These are phyloP conservation scores for Termitomyces heimii DNA, from an alignment of 768 basidiomycete genomes.

Conservation along the genomic window DNA sequence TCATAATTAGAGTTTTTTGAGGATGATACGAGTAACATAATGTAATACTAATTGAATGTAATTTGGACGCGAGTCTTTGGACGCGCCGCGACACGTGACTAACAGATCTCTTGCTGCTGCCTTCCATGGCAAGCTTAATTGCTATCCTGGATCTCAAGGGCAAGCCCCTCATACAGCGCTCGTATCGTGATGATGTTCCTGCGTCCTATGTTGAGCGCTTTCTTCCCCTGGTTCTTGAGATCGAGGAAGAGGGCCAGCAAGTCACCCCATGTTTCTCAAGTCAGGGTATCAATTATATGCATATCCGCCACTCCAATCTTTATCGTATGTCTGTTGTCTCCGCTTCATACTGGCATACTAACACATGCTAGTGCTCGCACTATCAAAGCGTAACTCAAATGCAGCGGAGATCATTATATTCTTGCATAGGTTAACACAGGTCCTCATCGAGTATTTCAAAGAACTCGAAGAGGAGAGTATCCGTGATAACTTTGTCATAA, in stretches of 20 bases:
- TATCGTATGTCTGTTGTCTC: slow-evolving; percentile 57
- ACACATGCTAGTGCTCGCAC: slow-evolving; percentile 67
- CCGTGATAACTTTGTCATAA: slow-evolving; percentile 98
- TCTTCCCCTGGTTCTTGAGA: slow-evolving; percentile 86
- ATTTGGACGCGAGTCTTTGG: background rate
- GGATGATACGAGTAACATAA: background rate
- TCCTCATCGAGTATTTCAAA: slow-evolving; percentile 98
- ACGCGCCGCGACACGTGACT: background rate
- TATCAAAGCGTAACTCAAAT: slow-evolving; percentile 94
- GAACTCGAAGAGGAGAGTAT: slow-evolving; percentile 99
- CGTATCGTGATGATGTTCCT: slow-evolving; percentile 94
- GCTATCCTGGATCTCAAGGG: slow-evolving; percentile 98
- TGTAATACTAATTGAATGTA: background rate
- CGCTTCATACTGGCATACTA: background rate
- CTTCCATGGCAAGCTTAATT: slow-evolving; percentile 54
- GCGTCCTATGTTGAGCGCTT: slow-evolving; percentile 89
- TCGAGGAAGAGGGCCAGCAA: slow-evolving; percentile 96
- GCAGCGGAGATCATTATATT: slow-evolving; percentile 96
- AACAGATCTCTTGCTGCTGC: background rate
- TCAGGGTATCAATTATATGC: slow-evolving; percentile 97
- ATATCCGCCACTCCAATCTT: slow-evolving; percentile 96
- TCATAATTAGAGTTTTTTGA: background rate
- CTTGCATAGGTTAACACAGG: slow-evolving; percentile 88
- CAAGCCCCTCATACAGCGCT: slow-evolving; percentile 94
- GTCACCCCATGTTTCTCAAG: slow-evolving; percentile 95